Conservation (phyloP, 805 yeast genomes). For the Wickerhamiella sorbophila region DNA sequence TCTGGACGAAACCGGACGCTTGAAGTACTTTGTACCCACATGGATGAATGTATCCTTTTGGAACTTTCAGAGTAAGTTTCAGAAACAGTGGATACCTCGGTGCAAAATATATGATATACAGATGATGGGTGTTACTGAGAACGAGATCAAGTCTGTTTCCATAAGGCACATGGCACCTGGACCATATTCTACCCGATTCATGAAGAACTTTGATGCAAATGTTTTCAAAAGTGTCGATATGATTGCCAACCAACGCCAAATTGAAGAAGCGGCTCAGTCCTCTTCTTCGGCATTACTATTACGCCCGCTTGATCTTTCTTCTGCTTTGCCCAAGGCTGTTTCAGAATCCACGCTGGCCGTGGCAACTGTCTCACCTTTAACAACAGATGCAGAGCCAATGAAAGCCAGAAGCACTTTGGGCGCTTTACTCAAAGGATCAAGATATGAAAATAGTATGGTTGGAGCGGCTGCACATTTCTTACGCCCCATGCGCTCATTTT, state of each 20-base stretch:
- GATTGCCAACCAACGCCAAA: constrained; percentile 13
- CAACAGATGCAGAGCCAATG: background rate
- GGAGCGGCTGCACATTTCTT: background rate
- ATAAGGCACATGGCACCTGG: constrained; percentile 40
- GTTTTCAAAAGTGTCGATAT: constrained; percentile 29
- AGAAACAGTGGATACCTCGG: constrained; percentile 67
- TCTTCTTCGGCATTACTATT: constrained; percentile 14
- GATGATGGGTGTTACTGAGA: constrained; percentile 97
- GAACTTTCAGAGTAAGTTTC: constrained; percentile 38
- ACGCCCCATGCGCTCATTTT: background rate
- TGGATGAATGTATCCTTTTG: constrained; percentile 95
- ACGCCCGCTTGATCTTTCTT: background rate
- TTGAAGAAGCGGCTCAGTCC: constrained; percentile 17
- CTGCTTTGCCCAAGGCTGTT: constrained; percentile 17
- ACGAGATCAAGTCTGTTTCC: constrained; percentile 57
- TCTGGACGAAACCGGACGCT: constrained; percentile 25
- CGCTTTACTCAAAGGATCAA: background rate
- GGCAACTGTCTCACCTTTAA: constrained; percentile 7
- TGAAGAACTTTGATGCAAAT: constrained; percentile 48
- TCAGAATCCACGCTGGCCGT: constrained; percentile 11
- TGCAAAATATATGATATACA: constrained; percentile 90
- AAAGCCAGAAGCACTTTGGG: background rate
- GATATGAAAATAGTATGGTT: background rate
- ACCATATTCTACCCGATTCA: constrained; percentile 23
- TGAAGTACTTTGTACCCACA: constrained; percentile 64